Evolutionary conservation across 371 early-diverging fungal genomes (phyloP), one percentile per base, ranked within the genome.

Genomic region (Circinella umbellata): DNA sequence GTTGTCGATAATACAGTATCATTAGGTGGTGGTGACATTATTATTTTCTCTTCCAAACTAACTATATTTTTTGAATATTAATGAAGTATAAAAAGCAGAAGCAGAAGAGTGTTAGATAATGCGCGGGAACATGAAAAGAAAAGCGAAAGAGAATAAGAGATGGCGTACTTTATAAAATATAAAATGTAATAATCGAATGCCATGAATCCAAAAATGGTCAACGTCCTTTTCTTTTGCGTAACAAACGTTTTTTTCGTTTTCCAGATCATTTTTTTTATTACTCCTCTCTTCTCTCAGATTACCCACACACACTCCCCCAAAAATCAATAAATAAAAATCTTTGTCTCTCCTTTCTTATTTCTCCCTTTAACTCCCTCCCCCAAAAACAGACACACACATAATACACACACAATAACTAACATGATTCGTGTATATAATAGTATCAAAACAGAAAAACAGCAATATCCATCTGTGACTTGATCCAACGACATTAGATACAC

Each of bases 151-250:
- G 63, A 17, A n/a, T 11, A 47, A 20, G n/a, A n/a, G 15, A 42
- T 18, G 57, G 57, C 57, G 57, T 57, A 64, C 65, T 64, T 64
- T 66, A 57, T 57, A 66, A 54, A 59, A 51, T 42, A 42, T 11
- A n/a, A n/a, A 13, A 47, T 27, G 27, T 27, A 27, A 27, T 27
- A 27, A 27, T 10, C 20, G 37, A 39, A 54, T 66, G 65, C 35
- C 47, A 38, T 47, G 53, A 39, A 63, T 69, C 69, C 69, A 47
- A 69, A 69, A 42, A 69, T 63, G 69, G 69, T 34, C 34, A 69
- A 38, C 34, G 69, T n/a, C 49, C 63, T 63, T 51, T 53, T 62
- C 18, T 63, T 62, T 55, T 69, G 69, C 69, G 69, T 69, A 69
- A 69, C 69, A 69, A 42, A 15, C 59, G 57, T 42, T 53, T 34